These are phyloP conservation scores for Malassezia obtusa DNA, from an alignment of 1,284 basidiomycete species.

Conservation along the genomic window DNA sequence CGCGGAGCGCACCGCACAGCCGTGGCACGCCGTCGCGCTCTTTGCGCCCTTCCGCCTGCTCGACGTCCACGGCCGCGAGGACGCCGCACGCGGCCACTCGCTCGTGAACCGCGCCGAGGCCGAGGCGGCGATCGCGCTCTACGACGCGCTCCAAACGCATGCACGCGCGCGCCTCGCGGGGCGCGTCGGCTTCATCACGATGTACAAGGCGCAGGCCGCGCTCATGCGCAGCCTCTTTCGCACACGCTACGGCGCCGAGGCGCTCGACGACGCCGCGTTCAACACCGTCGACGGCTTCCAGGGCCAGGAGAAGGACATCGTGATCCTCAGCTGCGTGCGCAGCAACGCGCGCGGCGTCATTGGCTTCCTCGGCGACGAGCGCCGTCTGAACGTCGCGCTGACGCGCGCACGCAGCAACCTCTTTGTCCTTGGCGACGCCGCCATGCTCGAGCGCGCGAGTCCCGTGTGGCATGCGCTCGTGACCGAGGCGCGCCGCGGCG, in stretches of 20 bases:
- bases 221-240: slow-evolving; percentile 68
- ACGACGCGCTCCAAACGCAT: slow-evolving; percentile 62
- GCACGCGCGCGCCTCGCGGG: slow-evolving; percentile 59
- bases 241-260: slow-evolving; percentile 62
- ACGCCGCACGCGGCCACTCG: slow-evolving; percentile 57
- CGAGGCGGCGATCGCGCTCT: slow-evolving; percentile 67
- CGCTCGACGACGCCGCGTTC: slow-evolving; percentile 67
- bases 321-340: slow-evolving; percentile 95
- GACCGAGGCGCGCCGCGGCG: slow-evolving; percentile 20
- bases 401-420: slow-evolving; percentile 89
- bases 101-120: slow-evolving; percentile 70
- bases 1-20: slow-evolving; percentile 67
- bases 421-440: slow-evolving; percentile 80
- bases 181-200: slow-evolving; percentile 79
- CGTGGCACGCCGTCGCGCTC: slow-evolving; percentile 71
- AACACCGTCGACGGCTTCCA: slow-evolving; percentile 99
- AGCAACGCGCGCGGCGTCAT: slow-evolving; percentile 55
- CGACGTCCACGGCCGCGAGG: slow-evolving; percentile 54
- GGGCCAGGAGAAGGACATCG: slow-evolving; percentile 98
- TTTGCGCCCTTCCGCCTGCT: slow-evolving; percentile 86
- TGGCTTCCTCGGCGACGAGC: slow-evolving; percentile 58
- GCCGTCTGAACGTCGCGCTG: slow-evolving; percentile 70
- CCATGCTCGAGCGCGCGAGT: slow-evolving; percentile 69
- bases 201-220: slow-evolving; percentile 83
- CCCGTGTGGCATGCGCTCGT: slow-evolving; percentile 31